Base-by-base conservation (phyloP, 495 filamentous ascomycete species). In the Penicillium paradoxum region DNA sequence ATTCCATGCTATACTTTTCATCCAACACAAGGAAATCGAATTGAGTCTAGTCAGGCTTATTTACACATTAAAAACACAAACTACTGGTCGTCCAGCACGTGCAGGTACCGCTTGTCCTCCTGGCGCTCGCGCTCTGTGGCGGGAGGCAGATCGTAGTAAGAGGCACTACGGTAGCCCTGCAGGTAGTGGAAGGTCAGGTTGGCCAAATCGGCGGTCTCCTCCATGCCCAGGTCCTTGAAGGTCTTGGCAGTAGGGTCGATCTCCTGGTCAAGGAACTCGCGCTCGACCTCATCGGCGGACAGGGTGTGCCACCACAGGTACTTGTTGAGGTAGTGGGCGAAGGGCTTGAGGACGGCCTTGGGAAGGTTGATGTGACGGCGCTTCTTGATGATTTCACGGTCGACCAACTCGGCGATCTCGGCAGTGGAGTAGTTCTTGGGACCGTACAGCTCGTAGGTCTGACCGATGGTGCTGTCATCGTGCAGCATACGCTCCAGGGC, bases 41-140 rank as follows among this genome's bases (percentile, higher is more conserved):
- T 56, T 64, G 60, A 45, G 64, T 67, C 63, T 71, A 71, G 64
- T 55, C 58, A 56, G 58, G 64, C 58, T 72, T 73, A 75, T 75
- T 60, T 73, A 75, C 71, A 75, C 57, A 63, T 62, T 59, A 65
- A 66, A 73, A 69, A 63, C 61, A 70, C 58, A 66, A 54, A 62
- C 70, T 84, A 91, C 74, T 93, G 83, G 68, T 93, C 86, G 63
- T 96, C 89, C 59, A 92, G 77, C 62, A 97, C 89, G 65, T 97
- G 95, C 67, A 97, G 66, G 70, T 92, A 99, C 79, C 96, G 91
- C 81, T 81, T 92, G 73, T 99, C 92, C 69, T 97, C 92, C 62
- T 79, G 80, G 78, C 83, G 91, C 80, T 99, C 93, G 65, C 85
- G 86, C 80, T 96, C 91, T 15, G 92, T 96, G 62, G 89, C 83